A percentile compares a stretch with the other conserved stretches of the same genome.
Conservation (phyloP, 1,284 basidiomycete genomes). For the Phellopilus nigrolimitatus region DNA sequence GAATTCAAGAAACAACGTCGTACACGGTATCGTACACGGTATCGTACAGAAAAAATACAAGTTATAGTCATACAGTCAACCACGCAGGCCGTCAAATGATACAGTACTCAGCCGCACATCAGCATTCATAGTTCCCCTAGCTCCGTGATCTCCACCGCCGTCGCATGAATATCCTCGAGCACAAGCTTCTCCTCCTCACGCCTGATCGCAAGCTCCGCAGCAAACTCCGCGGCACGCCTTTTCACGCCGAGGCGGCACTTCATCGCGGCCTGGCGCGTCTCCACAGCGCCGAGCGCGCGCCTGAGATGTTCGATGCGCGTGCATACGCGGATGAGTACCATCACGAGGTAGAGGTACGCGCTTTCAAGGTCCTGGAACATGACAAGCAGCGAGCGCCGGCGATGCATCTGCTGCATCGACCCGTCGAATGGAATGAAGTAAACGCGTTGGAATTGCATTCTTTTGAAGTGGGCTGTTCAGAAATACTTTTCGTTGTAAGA, state of each 20-base stretch:
- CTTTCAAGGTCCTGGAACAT: neutral
- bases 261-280: neutral
- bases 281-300: neutral
- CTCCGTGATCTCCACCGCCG: neutral
- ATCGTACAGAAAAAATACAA: too few species aligned
- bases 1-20: too few species aligned
- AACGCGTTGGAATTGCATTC: neutral
- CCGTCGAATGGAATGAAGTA: neutral
- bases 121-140: neutral
- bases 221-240: neutral
- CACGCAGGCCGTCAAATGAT: neutral
- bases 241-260: conserved; percentile 1
- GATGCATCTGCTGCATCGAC: neutral
- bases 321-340: neutral
- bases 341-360: neutral
- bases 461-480: neutral
- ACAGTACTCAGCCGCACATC: neutral
- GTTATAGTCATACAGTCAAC: neutral
- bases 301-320: conserved; percentile 2
- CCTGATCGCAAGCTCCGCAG: neutral
- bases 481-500: neutral
- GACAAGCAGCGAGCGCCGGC: neutral
- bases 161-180: neutral
- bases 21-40: too few species aligned
- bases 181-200: conserved; percentile 1